Evolutionary conservation across 495 filamentous ascomycete genomes (phyloP).

Genomic region (Astrocystis sublimbata): DNA sequence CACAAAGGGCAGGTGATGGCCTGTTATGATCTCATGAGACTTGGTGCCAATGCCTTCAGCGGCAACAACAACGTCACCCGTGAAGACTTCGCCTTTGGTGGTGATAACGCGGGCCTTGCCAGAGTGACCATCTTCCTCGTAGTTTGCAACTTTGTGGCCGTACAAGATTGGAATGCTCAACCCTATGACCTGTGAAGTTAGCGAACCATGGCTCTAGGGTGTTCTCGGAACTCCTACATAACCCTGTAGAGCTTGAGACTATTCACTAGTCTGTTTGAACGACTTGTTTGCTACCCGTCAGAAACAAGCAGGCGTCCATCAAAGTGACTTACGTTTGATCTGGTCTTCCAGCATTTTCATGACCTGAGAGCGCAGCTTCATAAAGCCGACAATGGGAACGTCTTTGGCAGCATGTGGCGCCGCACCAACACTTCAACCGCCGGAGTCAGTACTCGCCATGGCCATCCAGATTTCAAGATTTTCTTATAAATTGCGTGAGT

Average conservation of each 20-base stretch:
- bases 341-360: not conserved
- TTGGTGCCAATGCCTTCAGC: constrained; percentile 60
- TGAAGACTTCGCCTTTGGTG: constrained; percentile 43
- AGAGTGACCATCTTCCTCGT: constrained; percentile 42
- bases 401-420: constrained; percentile 11
- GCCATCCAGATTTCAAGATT: no score
- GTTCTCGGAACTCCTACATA: not conserved
- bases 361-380: not conserved
- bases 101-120: constrained; percentile 49
- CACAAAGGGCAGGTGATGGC: constrained; percentile 54
- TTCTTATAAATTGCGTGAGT: no score
- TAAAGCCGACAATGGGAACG: constrained; percentile 3
- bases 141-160: constrained; percentile 37
- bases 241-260: not conserved
- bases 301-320: not conserved
- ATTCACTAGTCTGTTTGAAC: not conserved
- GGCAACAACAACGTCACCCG: constrained; percentile 55
- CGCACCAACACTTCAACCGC: no score
- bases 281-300: not conserved
- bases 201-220: not conserved
- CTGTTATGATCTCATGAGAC: constrained; percentile 48
- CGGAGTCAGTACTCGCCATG: no score
- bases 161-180: constrained; percentile 47
- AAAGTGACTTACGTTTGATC: constrained; percentile 5
- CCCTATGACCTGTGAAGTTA: constrained; percentile 28